Percentiles rank a stretch among this genome's conserved stretches.
Evolutionary conservation across 108 stramenopile genomes (phyloP).

Genomic region (Hondaea fermentalgiana): DNA sequence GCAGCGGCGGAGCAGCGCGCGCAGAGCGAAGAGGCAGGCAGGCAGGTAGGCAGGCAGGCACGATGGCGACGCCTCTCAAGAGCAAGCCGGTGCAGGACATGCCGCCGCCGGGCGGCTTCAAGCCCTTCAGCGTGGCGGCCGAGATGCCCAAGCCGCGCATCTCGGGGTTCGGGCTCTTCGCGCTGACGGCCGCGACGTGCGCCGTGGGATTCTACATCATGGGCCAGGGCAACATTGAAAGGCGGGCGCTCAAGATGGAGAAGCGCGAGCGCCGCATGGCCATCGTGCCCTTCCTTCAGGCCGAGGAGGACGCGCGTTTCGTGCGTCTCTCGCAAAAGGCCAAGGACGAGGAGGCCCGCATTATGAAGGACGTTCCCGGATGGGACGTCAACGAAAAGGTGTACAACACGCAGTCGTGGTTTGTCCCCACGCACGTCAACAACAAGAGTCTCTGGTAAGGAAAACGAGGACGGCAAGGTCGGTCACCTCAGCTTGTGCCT

Average conservation of each 20-base stretch:
- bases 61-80: background rate
- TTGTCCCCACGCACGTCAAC: background rate
- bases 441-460: background rate
- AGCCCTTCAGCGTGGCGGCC: background rate
- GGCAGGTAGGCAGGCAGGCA: background rate
- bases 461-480: background rate
- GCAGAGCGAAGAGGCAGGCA: background rate
- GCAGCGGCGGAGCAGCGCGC: too few species aligned
- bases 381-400: background rate
- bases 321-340: background rate
- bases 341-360: background rate
- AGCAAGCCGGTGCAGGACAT: conserved; percentile 19
- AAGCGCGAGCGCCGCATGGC: conserved; percentile 12
- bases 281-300: conserved; percentile 11
- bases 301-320: conserved; percentile 2
- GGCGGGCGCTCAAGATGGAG: background rate
- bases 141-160: background rate
- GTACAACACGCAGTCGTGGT: background rate
- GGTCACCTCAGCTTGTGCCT: background rate
- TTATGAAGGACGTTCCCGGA: conserved; percentile 20
- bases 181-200: background rate
- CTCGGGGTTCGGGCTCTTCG: background rate
- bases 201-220: background rate
- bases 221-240: background rate
- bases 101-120: conserved; percentile 23